Base-by-base conservation (phyloP, 345 rosid genomes). In the Jatropha curcas region DNA sequence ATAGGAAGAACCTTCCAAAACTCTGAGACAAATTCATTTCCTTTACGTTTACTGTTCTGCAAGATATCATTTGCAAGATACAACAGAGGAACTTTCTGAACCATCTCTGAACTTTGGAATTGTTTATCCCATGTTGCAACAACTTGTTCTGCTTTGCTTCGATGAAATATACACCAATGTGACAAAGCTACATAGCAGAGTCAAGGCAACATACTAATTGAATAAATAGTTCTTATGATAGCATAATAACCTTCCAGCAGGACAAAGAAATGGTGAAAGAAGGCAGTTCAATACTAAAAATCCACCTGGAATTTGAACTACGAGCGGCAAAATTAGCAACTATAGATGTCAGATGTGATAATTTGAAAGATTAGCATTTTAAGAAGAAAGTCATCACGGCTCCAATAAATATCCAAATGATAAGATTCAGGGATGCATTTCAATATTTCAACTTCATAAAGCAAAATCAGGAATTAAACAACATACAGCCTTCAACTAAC, bases 91-190 rank as follows among this genome's bases (percentile, higher is more conserved):
- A 95, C 96, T 83, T 95, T 95, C 81, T 88, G 94, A 73, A 53
- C 69, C 84, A 88, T 88, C 66, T 88, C 75, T 8, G 98, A 91
- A 60, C 75, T 80, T 79, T 82, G 94, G 80, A 95, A 92, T 83
- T 95, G 98, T 75, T 92, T 91, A 65, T 86, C 91, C 99, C 99
- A 95, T 87, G 98, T 95, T 33, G 86, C 61, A 20, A 92, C 98
- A 39, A 92, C 96, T 65, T 77, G 80, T 56, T 91, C 96, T 1
- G 98, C 96, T 83, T 92, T 92, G 73, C 84, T 84, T 59, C 84
- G 96, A 75, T 95, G 96, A 79, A 91, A 91, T 79, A 92, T 92
- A 89, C 99, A 95, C 93, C 93, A 92, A 77, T 90, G 99, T 1
- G 99, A 95, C 81, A 92, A 55, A 66, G 99, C 99, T 94, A 71